phyloP scores from a whole-genome alignment of 257 asterid genomes.

The Solanum medicagineum region DNA sequence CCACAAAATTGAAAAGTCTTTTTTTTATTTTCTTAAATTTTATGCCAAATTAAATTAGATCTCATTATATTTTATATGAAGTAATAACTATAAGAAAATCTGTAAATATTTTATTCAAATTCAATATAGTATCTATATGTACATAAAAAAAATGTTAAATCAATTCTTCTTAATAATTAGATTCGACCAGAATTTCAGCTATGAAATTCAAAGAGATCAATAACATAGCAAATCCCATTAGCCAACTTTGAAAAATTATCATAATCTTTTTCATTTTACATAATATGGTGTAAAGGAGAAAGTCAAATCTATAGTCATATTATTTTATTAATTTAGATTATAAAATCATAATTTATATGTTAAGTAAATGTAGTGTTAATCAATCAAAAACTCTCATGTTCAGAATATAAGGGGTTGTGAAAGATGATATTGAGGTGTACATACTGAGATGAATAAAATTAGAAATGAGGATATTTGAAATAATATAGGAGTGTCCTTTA shows the following conservation, averaged over 20 bases:
- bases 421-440: neutral
- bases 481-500: neutral
- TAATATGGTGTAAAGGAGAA: neutral
- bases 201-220: neutral
- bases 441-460: neutral
- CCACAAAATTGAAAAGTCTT: too few relatives aligned
- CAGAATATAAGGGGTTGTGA: neutral
- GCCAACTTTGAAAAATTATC: neutral
- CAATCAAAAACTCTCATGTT: neutral
- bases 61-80: neutral
- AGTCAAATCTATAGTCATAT: neutral
- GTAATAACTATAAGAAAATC: too few relatives aligned
- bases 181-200: neutral
- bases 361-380: neutral
- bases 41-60: too few relatives aligned
- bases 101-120: neutral
- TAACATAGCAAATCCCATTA: neutral
- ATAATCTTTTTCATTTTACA: neutral
- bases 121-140: neutral
- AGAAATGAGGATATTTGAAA: neutral
- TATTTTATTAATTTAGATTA: neutral
- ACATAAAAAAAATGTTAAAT: neutral
- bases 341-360: neutral
- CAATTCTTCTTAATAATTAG: neutral
- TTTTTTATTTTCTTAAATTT: too few relatives aligned